Evolutionary conservation across 1,284 basidiomycete genomes (phyloP).

Genomic region (Trametes sp.): DNA sequence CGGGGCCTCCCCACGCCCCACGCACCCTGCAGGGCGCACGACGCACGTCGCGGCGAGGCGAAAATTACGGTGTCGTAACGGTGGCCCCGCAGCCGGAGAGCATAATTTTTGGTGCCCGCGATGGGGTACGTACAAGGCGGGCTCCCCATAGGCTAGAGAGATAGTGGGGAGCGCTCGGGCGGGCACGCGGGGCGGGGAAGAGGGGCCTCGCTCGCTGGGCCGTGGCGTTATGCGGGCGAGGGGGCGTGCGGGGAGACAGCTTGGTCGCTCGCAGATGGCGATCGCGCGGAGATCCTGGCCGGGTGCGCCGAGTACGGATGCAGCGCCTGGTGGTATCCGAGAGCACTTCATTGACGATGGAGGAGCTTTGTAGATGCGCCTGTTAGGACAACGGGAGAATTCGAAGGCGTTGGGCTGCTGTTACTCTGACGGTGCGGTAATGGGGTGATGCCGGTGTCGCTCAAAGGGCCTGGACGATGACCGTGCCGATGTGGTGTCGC

Average conservation of each 20-base stretch:
- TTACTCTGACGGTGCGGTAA: too few species aligned
- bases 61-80: neutral
- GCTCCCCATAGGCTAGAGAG: neutral
- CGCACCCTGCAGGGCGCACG: neutral
- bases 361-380: too few species aligned
- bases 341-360: neutral
- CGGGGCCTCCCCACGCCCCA: neutral
- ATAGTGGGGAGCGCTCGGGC: neutral
- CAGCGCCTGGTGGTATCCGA: neutral
- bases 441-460: too few species aligned
- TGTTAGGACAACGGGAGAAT: too few species aligned
- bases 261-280: neutral
- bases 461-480: neutral
- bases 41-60: too few species aligned
- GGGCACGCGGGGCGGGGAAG: neutral
- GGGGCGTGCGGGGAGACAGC: neutral
- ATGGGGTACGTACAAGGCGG: slow-evolving; percentile 2
- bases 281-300: neutral
- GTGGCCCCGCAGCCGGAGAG: neutral
- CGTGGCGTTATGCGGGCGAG: slow-evolving; percentile 1
- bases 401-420: too few species aligned
- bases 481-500: neutral
- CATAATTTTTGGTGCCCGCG: neutral
- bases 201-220: neutral
- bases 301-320: neutral